phyloP scores from a whole-genome alignment of 1,284 basidiomycete genomes.

The Marasmius oreades region DNA sequence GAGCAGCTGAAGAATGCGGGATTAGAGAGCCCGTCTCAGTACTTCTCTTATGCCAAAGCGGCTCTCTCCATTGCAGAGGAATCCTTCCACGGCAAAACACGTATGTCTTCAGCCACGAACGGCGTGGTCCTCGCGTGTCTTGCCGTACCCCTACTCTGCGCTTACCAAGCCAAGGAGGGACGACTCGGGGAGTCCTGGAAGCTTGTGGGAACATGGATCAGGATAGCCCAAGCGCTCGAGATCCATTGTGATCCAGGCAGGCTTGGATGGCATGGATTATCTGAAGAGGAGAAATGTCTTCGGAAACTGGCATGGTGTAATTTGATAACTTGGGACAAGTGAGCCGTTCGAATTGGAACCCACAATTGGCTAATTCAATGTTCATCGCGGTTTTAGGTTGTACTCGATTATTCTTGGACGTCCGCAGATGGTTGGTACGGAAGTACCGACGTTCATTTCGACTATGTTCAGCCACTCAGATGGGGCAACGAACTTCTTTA shows the following conservation, averaged over 20 bases:
- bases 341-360: too few species aligned
- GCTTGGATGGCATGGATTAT: conserved; percentile 46
- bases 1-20: conserved; percentile 14
- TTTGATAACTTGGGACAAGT: conserved; percentile 45
- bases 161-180: conserved; percentile 44
- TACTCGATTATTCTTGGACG: conserved; percentile 43
- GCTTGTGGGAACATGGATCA: conserved; percentile 39
- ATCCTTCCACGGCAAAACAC: conserved; percentile 36
- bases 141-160: conserved; percentile 41
- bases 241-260: conserved; percentile 49
- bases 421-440: conserved; percentile 38
- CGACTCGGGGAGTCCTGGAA: conserved; percentile 54
- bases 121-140: conserved; percentile 46
- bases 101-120: conserved; percentile 38
- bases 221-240: conserved; percentile 46
- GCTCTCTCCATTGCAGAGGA: conserved; percentile 46
- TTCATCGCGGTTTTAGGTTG: conserved; percentile 27
- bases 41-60: conserved; percentile 40
- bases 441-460: conserved; percentile 35
- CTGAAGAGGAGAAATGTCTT: conserved; percentile 40
- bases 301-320: conserved; percentile 48
- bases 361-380: conserved; percentile 4
- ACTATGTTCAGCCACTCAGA: conserved; percentile 31
- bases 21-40: conserved; percentile 29
- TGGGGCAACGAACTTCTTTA: conserved; percentile 32